Evolutionary conservation across 139 green algal genomes (phyloP).

Genomic region (Dunaliella primolecta): DNA sequence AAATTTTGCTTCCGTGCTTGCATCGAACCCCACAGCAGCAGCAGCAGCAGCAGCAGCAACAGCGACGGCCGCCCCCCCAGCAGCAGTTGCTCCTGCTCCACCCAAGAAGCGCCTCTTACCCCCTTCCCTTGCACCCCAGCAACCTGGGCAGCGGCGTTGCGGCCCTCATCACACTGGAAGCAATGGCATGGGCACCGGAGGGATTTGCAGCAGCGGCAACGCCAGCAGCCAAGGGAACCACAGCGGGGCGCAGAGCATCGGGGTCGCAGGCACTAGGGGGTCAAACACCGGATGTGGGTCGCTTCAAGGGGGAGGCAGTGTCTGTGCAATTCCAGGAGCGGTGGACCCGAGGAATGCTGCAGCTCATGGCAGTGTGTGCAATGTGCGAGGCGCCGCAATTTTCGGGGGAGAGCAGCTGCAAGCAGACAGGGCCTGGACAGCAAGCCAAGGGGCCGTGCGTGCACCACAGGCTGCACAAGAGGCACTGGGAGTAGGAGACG

Average conservation of each 20-base stretch:
- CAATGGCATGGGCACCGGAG: background rate
- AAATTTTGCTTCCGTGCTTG: background rate
- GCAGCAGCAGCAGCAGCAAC: background rate
- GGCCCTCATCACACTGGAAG: background rate
- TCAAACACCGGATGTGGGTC: no score
- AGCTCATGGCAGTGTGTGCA: background rate
- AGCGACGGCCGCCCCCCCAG: background rate
- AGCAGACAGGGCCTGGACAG: no score
- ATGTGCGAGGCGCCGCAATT: background rate
- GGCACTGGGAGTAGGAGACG: no score
- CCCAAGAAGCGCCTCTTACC: background rate
- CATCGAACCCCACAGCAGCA: background rate
- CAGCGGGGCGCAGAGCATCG: no score
- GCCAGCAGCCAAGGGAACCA: no score
- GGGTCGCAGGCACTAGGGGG: no score
- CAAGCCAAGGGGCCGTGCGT: background rate
- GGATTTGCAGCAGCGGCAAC: background rate
- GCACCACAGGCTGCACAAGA: background rate
- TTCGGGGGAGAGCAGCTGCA: background rate
- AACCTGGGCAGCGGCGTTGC: background rate
- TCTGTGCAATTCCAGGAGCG: no score
- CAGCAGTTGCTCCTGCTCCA: background rate
- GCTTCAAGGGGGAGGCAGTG: no score
- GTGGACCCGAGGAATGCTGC: no score
- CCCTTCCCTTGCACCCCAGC: background rate